These are phyloP conservation scores for Dendrobium nobile DNA, from an alignment of 106 monocot genomes.

Conservation along the genomic window DNA sequence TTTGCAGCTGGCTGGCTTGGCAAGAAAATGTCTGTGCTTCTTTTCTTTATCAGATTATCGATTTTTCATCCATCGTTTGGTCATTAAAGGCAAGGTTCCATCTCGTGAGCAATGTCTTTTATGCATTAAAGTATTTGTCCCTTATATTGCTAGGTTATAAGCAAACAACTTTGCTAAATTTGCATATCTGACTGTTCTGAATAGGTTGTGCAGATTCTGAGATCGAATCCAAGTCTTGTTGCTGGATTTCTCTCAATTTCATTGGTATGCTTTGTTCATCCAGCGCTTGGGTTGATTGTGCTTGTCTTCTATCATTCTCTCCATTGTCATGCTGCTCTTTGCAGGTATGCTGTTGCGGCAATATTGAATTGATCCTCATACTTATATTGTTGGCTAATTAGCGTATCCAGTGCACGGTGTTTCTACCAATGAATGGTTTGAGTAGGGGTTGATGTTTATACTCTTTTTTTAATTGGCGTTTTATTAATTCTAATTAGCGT, in stretches of 20 bases:
- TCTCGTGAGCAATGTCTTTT: neutral
- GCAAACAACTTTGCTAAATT: neutral
- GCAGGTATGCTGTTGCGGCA: conserved; percentile 48
- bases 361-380: neutral
- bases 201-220: conserved; percentile 72
- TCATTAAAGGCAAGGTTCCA: conserved; percentile 55
- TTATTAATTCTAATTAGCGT: neutral
- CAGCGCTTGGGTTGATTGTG: conserved; percentile 72
- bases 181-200: conserved; percentile 14
- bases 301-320: conserved; percentile 71
- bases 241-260: conserved; percentile 62
- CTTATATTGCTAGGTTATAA: neutral
- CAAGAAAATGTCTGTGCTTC: conserved; percentile 31
- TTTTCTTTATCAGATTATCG: conserved; percentile 42
- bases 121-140: neutral
- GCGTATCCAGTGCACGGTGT: neutral
- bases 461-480: neutral
- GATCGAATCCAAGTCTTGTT: conserved; percentile 48
- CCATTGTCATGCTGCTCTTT: conserved; percentile 67
- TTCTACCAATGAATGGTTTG: neutral
- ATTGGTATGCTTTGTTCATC: conserved; percentile 83
- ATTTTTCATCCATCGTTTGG: conserved; percentile 51
- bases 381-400: neutral
- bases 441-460: neutral
- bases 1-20: conserved; percentile 76